Evolutionary conservation across 1,284 basidiomycete species (phyloP), one percentile per base, ranked within the genome.

Genomic region (Ceratobasidium sp.): DNA sequence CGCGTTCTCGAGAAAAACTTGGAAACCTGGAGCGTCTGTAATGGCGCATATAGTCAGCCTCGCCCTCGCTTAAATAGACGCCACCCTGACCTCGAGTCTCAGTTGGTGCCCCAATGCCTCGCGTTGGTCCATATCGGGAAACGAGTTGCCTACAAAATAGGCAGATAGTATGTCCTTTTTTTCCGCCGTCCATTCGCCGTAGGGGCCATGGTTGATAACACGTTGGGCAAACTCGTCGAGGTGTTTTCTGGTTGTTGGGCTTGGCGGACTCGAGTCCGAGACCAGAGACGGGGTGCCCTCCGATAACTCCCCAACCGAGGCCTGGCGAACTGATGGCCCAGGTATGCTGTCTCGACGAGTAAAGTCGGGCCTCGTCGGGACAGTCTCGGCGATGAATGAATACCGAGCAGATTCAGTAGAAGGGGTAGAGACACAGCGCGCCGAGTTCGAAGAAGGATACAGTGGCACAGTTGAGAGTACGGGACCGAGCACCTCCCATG

Each of bases 1-100:
- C 60, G 45, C n/a, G 60, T 64, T 3, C 60, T 15, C 5, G 60
- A 64, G 27, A 64, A 64, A 27, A 64, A 64, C 35, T 64, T 64
- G 49, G 60, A 64, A n/a, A 64, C 60, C 32, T 64, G 60, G 6
- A 42, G 31, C 32, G 60, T 64, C 60, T 64, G 35, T 35, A 49
- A 58, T 27, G 5, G 17, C 47, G 60, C 60, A 64, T 64, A 64
- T 49, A 64, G 3, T 40, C 34, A 52, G 31, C 31, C 22, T 40
- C 17, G 2, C 8, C 15, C 22, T 5, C 27, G 29, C 5, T 15
- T 12, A 34, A 13, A 25, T 35, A 7, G 5, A 27, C 25, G 20
- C 15, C 12, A 45, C 3, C 15, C 60, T 64, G 8, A 52, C 60
- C 60, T 64, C 60, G 34, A 64, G 47, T 12, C 17, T 47, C 12